These are phyloP conservation scores for Magnusiomyces sp. DNA, from an alignment of 1,139 yeast genomes.

Conservation along the genomic window DNA sequence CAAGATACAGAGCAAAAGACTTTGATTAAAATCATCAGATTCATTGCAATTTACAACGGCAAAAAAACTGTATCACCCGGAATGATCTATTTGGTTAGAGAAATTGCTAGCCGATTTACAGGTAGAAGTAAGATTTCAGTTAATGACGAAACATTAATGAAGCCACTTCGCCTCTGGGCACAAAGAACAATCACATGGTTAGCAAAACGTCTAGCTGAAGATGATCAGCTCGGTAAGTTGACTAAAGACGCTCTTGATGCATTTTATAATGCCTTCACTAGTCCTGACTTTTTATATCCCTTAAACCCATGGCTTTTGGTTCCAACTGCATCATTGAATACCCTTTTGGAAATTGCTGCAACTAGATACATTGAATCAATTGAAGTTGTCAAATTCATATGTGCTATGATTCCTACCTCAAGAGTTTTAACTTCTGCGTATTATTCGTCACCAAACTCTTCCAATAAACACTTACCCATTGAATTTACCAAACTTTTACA, in stretches of 20 bases:
- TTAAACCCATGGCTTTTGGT: slow-evolving; percentile 40
- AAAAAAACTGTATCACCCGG: not conserved
- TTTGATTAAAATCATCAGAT: slow-evolving; percentile 1
- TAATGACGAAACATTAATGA: slow-evolving; percentile 2
- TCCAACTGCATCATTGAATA: slow-evolving; percentile 44
- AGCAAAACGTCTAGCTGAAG: slow-evolving; percentile 24
- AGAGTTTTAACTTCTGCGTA: slow-evolving; percentile 11
- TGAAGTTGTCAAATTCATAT: slow-evolving; percentile 39
- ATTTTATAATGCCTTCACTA: slow-evolving; percentile 8
- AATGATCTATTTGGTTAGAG: slow-evolving; percentile 1
- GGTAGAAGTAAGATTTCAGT: not conserved
- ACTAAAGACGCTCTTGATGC: not conserved
- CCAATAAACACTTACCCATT: slow-evolving; percentile 22
- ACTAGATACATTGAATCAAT: slow-evolving; percentile 41
- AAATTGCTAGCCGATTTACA: slow-evolving; percentile 1
- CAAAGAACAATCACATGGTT: slow-evolving; percentile 23
- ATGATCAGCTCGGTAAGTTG: slow-evolving; percentile 11
- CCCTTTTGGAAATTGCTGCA: slow-evolving; percentile 62
- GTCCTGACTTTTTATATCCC: slow-evolving; percentile 3
- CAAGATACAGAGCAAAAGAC: not conserved
- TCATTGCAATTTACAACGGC: slow-evolving; percentile 4
- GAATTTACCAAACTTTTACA: slow-evolving; percentile 54
- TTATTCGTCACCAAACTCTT: not conserved
- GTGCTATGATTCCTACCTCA: slow-evolving; percentile 35
- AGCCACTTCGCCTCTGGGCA: slow-evolving; percentile 14